A percentile compares a stretch with the other conserved stretches of the same genome.
phyloP scores from a whole-genome alignment of 2,329 filamentous ascomycete genomes.

The Decorospora gaudefroyi region DNA sequence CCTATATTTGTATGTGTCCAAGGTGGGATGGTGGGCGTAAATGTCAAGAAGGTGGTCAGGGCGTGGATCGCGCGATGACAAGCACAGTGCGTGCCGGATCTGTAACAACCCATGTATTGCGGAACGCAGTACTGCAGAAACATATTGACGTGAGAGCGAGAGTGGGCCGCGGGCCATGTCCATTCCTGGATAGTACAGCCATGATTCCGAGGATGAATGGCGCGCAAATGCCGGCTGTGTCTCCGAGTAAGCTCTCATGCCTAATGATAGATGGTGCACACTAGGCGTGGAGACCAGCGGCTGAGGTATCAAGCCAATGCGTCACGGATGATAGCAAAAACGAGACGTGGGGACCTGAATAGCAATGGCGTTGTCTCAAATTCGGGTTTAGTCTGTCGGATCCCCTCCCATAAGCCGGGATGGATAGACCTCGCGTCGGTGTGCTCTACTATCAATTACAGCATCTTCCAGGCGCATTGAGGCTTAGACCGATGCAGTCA shows the following conservation, averaged over 20 bases:
- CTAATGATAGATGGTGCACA: constrained; percentile 47
- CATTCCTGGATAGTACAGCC: constrained; percentile 42
- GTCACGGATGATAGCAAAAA: constrained; percentile 46
- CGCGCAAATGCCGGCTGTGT: constrained; percentile 40
- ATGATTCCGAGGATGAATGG: constrained; percentile 44
- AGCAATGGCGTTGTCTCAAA: constrained; percentile 46
- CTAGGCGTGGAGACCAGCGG: constrained; percentile 40
- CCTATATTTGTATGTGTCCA: constrained; percentile 46
- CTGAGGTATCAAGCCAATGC: constrained; percentile 43
- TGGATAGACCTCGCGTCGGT: constrained; percentile 36
- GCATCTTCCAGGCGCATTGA: constrained; percentile 33
- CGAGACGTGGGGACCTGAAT: constrained; percentile 45
- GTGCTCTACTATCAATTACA: constrained; percentile 44
- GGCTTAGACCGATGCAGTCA: constrained; percentile 28
- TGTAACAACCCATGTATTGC: constrained; percentile 47
- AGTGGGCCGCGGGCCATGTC: constrained; percentile 44
- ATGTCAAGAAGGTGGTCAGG: constrained; percentile 33
- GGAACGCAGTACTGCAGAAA: constrained; percentile 49
- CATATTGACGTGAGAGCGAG: constrained; percentile 49
- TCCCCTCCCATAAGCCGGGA: constrained; percentile 47
- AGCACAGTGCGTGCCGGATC: constrained; percentile 46
- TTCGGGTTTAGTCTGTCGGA: constrained; percentile 44
- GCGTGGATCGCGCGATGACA: constrained; percentile 46
- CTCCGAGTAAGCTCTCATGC: constrained; percentile 45
- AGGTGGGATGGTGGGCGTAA: constrained; percentile 30